Percentiles rank a stretch among this genome's conserved stretches.
Evolutionary conservation across 495 filamentous ascomycete genomes (phyloP).

Genomic region (Neurospora intermedia): DNA sequence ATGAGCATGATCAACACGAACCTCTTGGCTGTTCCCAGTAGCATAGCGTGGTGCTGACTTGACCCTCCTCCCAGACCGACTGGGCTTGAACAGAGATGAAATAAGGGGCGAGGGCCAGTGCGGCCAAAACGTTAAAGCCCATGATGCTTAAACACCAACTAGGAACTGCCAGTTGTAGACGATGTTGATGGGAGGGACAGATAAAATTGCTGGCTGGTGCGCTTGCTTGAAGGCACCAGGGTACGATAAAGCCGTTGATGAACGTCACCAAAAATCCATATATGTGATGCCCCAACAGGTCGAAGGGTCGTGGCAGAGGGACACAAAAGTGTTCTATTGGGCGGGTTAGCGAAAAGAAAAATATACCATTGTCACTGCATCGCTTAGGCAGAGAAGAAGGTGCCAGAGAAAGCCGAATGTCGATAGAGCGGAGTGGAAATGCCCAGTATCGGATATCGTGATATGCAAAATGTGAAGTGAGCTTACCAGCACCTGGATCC

Average conservation of each 20-base stretch:
- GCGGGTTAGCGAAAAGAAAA: not conserved
- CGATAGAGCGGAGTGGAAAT: not conserved
- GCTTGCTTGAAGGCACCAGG: not conserved
- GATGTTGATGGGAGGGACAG: not conserved
- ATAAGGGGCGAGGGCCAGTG: slow-evolving; percentile 6
- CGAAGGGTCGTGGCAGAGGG: not conserved
- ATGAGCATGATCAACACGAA: slow-evolving; percentile 14
- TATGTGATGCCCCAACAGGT: not conserved
- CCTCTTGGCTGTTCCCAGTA: slow-evolving; percentile 45
- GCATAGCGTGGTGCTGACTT: slow-evolving; percentile 48
- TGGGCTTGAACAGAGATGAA: slow-evolving; percentile 9
- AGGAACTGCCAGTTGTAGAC: not conserved
- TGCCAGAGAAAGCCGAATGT: not conserved
- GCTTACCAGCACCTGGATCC: not conserved
- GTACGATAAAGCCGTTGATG: not conserved
- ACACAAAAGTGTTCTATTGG: not conserved
- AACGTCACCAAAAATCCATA: not conserved
- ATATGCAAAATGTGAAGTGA: not conserved
- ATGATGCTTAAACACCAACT: not conserved
- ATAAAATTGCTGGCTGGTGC: not conserved
- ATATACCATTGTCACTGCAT: not conserved
- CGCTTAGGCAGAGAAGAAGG: not conserved
- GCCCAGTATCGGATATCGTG: not conserved
- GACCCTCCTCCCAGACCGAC: slow-evolving; percentile 26
- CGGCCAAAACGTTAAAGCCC: not conserved